A percentile compares a stretch with the other conserved stretches of the same genome.
Conservation (phyloP, 2,329 filamentous ascomycete species). For the Aureobasidium subglaciale region DNA sequence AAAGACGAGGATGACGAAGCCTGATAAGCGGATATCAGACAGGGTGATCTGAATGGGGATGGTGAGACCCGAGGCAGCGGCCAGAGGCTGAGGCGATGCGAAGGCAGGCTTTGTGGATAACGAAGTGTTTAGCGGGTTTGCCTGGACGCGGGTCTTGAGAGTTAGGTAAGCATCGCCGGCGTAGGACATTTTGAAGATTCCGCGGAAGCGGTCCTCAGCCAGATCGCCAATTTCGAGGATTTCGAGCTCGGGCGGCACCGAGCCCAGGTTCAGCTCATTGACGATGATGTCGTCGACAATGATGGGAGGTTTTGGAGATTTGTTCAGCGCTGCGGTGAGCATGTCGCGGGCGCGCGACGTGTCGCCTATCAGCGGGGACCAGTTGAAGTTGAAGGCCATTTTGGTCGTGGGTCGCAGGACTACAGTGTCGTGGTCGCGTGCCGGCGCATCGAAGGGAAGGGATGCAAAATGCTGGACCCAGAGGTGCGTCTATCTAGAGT, state of each 20-base stretch:
- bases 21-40: slow-evolving; percentile 90
- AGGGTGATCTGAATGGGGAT: slow-evolving; percentile 97
- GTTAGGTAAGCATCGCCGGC: slow-evolving; percentile 92
- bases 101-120: slow-evolving; percentile 83
- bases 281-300: slow-evolving; percentile 99
- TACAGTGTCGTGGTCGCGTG: slow-evolving; percentile 12
- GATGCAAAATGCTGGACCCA: neutral
- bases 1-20: slow-evolving; percentile 96
- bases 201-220: slow-evolving; percentile 91
- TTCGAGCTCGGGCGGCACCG: slow-evolving; percentile 88
- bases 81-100: slow-evolving; percentile 85
- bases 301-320: slow-evolving; percentile 94
- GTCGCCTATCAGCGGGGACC: slow-evolving; percentile 96
- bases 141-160: slow-evolving; percentile 91
- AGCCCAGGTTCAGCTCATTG: slow-evolving; percentile 93
- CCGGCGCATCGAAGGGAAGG: slow-evolving; percentile 14
- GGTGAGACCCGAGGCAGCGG: slow-evolving; percentile 83
- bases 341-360: slow-evolving; percentile 87
- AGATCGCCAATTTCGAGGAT: slow-evolving; percentile 97
- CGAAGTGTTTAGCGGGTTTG: slow-evolving; percentile 94
- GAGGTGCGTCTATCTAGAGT: neutral
- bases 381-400: slow-evolving; percentile 99
- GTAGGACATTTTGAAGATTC: slow-evolving; percentile 99
- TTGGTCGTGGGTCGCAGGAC: neutral
- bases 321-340: slow-evolving; percentile 91